Evolutionary conservation across 2,329 filamentous ascomycete species (phyloP).

Genomic region (Tolypocladium paradoxum): DNA sequence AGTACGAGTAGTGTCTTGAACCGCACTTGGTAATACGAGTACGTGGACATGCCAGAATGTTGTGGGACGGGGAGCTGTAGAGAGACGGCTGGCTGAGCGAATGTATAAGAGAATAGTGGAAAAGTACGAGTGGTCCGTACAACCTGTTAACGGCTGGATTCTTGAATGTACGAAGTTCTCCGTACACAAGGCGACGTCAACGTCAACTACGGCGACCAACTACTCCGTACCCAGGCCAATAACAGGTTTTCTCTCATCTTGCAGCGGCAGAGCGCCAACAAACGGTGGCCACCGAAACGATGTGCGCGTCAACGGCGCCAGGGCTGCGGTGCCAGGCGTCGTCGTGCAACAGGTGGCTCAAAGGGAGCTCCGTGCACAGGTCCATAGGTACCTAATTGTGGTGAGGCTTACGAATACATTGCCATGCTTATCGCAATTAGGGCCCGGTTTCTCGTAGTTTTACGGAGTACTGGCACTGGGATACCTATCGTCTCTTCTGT

Average conservation of each 20-base stretch:
- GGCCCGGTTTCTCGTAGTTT: background rate
- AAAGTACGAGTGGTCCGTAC: too few species aligned
- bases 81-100: background rate
- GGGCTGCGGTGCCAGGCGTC: background rate
- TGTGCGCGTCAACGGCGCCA: background rate
- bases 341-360: background rate
- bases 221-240: background rate
- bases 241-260: background rate
- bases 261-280: background rate
- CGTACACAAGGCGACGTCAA: too few species aligned
- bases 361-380: background rate
- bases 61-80: too few species aligned
- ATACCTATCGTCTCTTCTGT: background rate
- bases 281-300: background rate
- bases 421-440: background rate
- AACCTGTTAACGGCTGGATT: background rate
- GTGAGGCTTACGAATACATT: background rate
- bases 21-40: too few species aligned
- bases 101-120: too few species aligned
- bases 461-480: too few species aligned
- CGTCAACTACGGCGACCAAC: too few species aligned
- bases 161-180: too few species aligned
- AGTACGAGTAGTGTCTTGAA: too few species aligned
- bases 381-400: background rate
- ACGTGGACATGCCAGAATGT: too few species aligned